These are phyloP conservation scores for Talaromyces sp. DNA, from an alignment of 2,329 filamentous ascomycete species.

Conservation along the genomic window DNA sequence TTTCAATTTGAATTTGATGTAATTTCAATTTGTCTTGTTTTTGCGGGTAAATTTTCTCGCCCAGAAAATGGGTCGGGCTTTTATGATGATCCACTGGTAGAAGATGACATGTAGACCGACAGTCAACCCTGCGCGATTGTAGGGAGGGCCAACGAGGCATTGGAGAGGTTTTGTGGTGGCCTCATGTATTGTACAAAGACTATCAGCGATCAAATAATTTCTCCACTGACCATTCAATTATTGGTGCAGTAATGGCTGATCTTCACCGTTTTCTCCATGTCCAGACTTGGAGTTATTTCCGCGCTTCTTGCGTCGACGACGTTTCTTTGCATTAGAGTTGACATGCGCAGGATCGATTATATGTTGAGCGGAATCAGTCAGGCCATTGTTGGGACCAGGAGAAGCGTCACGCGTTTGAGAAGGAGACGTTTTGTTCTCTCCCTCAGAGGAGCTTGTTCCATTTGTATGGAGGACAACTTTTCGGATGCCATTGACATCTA, in stretches of 20 bases:
- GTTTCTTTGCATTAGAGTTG: conserved; percentile 16
- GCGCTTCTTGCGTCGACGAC: conserved; percentile 29
- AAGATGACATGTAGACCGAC: no score
- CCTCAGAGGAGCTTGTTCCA: conserved; percentile 55
- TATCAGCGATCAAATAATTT: no score
- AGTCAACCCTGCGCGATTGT: no score
- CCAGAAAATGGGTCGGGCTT: no score
- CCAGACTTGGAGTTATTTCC: conserved; percentile 14
- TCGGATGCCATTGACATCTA: conserved; percentile 72
- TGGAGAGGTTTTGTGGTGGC: no score
- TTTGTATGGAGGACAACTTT: conserved; percentile 76
- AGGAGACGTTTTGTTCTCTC: conserved; percentile 21
- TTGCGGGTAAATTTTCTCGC: no score
- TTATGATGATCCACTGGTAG: no score
- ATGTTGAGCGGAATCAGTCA: background rate
- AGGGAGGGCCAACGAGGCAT: no score
- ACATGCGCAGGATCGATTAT: conserved; percentile 4
- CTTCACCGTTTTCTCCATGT: conserved; percentile 15
- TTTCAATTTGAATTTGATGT: no score
- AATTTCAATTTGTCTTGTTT: no score
- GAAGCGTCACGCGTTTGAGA: conserved; percentile 14
- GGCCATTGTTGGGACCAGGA: conserved; percentile 1
- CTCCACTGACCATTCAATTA: no score
- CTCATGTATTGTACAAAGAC: no score
- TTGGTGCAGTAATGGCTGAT: conserved; percentile 23